Conservation (phyloP, 2,329 filamentous ascomycete genomes). For the Aspergillus clavatus region DNA sequence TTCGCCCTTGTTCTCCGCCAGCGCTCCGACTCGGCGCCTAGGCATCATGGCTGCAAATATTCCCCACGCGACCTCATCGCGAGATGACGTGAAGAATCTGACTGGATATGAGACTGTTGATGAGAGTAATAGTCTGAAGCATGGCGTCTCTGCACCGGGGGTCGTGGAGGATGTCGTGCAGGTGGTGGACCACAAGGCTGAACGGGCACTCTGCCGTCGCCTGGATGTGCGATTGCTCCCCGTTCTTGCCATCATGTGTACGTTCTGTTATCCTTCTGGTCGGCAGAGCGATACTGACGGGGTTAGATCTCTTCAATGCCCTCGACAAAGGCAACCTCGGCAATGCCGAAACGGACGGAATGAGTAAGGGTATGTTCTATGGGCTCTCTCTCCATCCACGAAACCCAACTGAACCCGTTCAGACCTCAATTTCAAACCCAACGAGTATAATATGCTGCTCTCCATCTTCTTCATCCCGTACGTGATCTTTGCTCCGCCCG, state of each 20-base stretch:
- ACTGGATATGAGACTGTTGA: slow-evolving; percentile 7
- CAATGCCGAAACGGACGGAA: slow-evolving; percentile 54
- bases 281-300: slow-evolving; percentile 6
- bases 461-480: slow-evolving; percentile 72
- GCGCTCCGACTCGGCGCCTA: too few species aligned
- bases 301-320: slow-evolving; percentile 51
- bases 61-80: background rate
- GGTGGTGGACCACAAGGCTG: slow-evolving; percentile 43
- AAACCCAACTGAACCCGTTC: slow-evolving; percentile 3
- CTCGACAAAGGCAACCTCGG: slow-evolving; percentile 50
- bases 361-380: slow-evolving; percentile 36
- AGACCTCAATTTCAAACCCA: slow-evolving; percentile 53
- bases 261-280: slow-evolving; percentile 6
- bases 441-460: slow-evolving; percentile 66
- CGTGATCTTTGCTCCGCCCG: slow-evolving; percentile 62
- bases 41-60: slow-evolving; percentile 3
- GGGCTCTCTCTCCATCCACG: background rate
- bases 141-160: slow-evolving; percentile 11
- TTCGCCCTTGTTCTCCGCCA: background rate
- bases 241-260: slow-evolving; percentile 55
- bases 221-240: slow-evolving; percentile 51
- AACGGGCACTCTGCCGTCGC: slow-evolving; percentile 50
- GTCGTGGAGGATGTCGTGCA: slow-evolving; percentile 25
- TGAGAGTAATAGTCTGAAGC: slow-evolving; percentile 8
- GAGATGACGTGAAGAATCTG: slow-evolving; percentile 8